Percentiles rank a stretch among this genome's conserved stretches.
These are phyloP conservation scores for Galeopsis tetrahit DNA, from an alignment of 257 asterid genomes.

Conservation along the genomic window DNA sequence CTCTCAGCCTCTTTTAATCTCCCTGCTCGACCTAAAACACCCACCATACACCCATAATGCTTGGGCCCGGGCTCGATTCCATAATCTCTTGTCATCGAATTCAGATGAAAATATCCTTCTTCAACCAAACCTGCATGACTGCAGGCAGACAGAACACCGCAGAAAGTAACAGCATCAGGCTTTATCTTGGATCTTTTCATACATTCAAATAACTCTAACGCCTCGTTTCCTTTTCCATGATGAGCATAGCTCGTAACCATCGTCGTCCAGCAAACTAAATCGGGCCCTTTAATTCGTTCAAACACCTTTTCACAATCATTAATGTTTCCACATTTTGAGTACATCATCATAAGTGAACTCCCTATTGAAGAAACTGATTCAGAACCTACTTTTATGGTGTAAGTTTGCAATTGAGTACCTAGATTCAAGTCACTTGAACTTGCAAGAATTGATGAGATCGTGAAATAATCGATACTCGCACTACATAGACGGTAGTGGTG, in stretches of 20 bases:
- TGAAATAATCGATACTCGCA: slow-evolving; percentile 50
- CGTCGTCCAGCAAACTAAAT: slow-evolving; percentile 66
- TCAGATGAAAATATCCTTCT: slow-evolving; percentile 68
- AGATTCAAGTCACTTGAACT: slow-evolving; percentile 34
- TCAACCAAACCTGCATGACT: slow-evolving; percentile 80
- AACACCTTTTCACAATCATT: slow-evolving; percentile 60
- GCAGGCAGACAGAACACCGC: slow-evolving; percentile 74
- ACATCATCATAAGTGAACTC: slow-evolving; percentile 72
- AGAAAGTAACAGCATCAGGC: slow-evolving; percentile 70
- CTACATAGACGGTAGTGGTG: slow-evolving; percentile 45
- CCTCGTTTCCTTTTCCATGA: slow-evolving; percentile 73
- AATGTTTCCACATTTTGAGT: slow-evolving; percentile 67
- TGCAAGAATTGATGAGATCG: slow-evolving; percentile 63
- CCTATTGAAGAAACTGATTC: slow-evolving; percentile 64
- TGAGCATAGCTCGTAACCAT: slow-evolving; percentile 76
- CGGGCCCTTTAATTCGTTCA: slow-evolving; percentile 48
- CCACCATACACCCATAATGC: slow-evolving; percentile 85
- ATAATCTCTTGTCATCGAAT: slow-evolving; percentile 69
- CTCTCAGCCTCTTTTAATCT: slow-evolving; percentile 70
- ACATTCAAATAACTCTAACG: slow-evolving; percentile 56
- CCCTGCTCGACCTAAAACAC: slow-evolving; percentile 84
- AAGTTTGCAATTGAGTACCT: slow-evolving; percentile 63
- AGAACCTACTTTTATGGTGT: slow-evolving; percentile 54
- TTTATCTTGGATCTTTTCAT: slow-evolving; percentile 60
- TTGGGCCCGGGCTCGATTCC: slow-evolving; percentile 59